Conservation (phyloP, 2,329 filamentous ascomycete species). For the Penicillium sp. region DNA sequence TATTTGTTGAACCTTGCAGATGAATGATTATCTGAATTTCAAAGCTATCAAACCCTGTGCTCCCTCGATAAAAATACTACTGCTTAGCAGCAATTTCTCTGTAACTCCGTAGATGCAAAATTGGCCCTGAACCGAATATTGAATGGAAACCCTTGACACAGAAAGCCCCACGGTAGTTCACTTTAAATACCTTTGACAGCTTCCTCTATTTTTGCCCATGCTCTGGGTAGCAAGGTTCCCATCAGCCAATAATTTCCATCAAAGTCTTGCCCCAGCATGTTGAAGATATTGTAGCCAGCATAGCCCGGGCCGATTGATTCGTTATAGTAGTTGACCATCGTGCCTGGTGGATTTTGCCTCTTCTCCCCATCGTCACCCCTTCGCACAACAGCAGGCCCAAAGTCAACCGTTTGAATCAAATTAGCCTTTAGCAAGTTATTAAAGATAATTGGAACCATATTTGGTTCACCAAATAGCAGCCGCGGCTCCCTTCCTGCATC, state of each 20-base stretch:
- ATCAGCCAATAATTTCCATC: slow-evolving; percentile 8
- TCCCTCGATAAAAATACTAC: no score
- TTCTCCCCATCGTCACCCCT: background rate
- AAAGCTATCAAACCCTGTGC: no score
- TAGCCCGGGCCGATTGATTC: slow-evolving; percentile 1
- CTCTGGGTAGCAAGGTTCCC: slow-evolving; percentile 3
- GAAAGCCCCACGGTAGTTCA: no score
- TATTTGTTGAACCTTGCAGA: no score
- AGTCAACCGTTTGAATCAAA: slow-evolving; percentile 2
- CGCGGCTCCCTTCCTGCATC: background rate
- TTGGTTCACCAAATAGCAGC: slow-evolving; percentile 6
- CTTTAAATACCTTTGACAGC: background rate
- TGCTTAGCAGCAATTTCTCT: background rate
- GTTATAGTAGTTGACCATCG: slow-evolving; percentile 12
- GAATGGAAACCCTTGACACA: no score
- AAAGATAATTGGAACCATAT: slow-evolving; percentile 3
- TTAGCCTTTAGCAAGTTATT: slow-evolving; percentile 11
- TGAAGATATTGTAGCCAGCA: slow-evolving; percentile 1
- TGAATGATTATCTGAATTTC: no score
- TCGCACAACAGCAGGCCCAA: slow-evolving; percentile 1
- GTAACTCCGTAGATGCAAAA: background rate
- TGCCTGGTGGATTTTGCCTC: slow-evolving; percentile 7
- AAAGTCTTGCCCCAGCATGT: slow-evolving; percentile 10
- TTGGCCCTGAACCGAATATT: no score
- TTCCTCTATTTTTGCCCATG: slow-evolving; percentile 8